Evolutionary conservation across 257 asterid species (phyloP), one percentile per base, ranked within the genome.

Genomic region (Nicotiana knightiana): DNA sequence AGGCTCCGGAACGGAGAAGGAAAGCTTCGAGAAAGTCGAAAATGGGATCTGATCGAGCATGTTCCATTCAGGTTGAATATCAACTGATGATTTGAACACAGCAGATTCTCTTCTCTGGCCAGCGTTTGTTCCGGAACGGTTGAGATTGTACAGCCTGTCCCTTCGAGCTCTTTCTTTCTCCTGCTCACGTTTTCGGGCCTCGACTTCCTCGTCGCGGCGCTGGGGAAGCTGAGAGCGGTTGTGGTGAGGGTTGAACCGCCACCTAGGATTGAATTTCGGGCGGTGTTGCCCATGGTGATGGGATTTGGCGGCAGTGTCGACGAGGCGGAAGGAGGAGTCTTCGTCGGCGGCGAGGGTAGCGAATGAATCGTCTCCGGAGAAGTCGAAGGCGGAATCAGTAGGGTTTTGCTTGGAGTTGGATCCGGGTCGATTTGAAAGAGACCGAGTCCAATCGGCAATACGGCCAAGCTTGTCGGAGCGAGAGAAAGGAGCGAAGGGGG

Each of bases 1-100:
- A 0, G 99, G 98, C 83, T 96, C 99, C 0, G 93, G 90, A 0
- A 92, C 97, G 0, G 98, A 81, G 82, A 88, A 96, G 0, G 99
- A 93, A 18, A 96, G 85, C 78, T 96, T 96, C 0, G 95, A 91
- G 88, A 96, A 96, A 2, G 96, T 96, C 7, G 99, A 94, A 90
- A 96, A 96, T 0, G 99, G 99, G 58, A 96, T 94, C 84, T 96
- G 99, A 70, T 96, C 99, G 0, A 96, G 91, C 99, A 96, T 96
- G 18, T 94, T 96, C 99, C 99, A 96, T 61, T 96, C 99, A 1
- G 99, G 99, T 84, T 94, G 99, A 83, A 96, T 96, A 85, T 96
- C 99, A 3, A 96, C 99, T 0, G 97, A 92, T 0, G 98, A 93
- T 84, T 96, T 96, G 83, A 93, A 93, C 48, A 91, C 98, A 0